Evolutionary conservation across 805 yeast genomes (phyloP), one percentile per base, ranked within the genome.

Genomic region (Lipomyces sp.): DNA sequence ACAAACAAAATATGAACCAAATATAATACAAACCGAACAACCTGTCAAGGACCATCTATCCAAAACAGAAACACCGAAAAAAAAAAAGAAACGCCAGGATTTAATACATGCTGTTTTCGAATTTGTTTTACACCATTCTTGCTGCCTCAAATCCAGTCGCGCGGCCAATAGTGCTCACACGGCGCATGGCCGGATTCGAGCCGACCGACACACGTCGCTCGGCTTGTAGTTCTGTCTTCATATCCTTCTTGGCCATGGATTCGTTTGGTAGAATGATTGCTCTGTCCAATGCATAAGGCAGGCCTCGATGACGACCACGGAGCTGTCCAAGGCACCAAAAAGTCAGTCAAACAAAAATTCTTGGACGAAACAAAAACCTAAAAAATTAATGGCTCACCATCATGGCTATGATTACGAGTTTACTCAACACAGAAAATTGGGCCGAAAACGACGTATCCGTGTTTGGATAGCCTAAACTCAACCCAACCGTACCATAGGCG

Each of bases 401-500:
- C 89, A 92, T 86, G 4, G 92, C 94, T 70, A 91, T 87, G 50
- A 95, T 87, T 2, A 94, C 90, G 56, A 95, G 80, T 75, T 95
- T 95, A 1, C 97, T 89, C 6, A 94, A 73, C 0, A 83, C 82
- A 29, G 85, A 84, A 75, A 94, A 91, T 74, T 88, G 85, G 0
- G 86, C 92, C 18, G 89, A 83, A 58, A 95, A 85, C 0, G 98
- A 90, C 6, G 92, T 81, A 67, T 84, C 80, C 2, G 84, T 80
- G 57, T 79, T 80, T 0, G 96, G 90, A 71, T 87, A 92, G 0
- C 99, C 99, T 63, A 92, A 77, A 3, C 97, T 90, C 67, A 95
- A 78, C 0, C 99, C 99, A 59, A 94, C 98, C 0, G 97, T 93
- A 77, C 98, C 98, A 78, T 95, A 96, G 0, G 98, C 98, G 71